Base-by-base conservation (phyloP, 352 stramenopile genomes). In the Pythium insidiosum region DNA sequence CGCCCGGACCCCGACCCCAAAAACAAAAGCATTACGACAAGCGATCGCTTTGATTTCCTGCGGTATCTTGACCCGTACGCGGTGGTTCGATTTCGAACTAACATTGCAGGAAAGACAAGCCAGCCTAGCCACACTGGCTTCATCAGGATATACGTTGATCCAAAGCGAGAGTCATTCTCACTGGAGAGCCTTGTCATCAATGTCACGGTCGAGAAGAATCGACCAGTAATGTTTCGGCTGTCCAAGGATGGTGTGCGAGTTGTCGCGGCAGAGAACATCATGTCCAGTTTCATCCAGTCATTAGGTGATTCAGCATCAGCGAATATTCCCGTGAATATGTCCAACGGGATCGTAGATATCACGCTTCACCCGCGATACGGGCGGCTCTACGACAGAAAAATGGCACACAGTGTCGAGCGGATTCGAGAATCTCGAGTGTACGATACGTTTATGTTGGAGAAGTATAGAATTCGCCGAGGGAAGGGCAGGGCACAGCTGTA, bases 141-240 rank as follows among this genome's bases (percentile, higher is more conserved):
- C 5, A 66, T 88, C 43, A 43, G 66, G n/a, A 67, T 88, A 22
- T 84, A 69, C 36, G 73, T 86, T 21, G 54, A 73, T 28, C 48
- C 62, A 22, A 54, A 72, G 5, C 80, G 82, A n/a, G n/a, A n/a
- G n/a, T n/a, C n/a, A n/a, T n/a, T n/a, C n/a, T n/a, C n/a, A n/a
- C n/a, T n/a, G n/a, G n/a, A n/a, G n/a, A n/a, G n/a, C n/a, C n/a
- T n/a, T n/a, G n/a, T n/a, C n/a, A n/a, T n/a, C n/a, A n/a, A n/a
- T n/a, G n/a, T n/a, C n/a, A n/a, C n/a, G n/a, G n/a, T n/a, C n/a
- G n/a, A n/a, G n/a, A n/a, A n/a, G n/a, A n/a, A n/a, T n/a, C n/a
- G n/a, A n/a, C n/a, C n/a, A n/a, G n/a, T n/a, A n/a, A n/a, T n/a
- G n/a, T n/a, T n/a, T n/a, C n/a, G n/a, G n/a, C n/a, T n/a, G n/a